These are phyloP conservation scores for Elongisporangium undulatum DNA, from an alignment of 352 stramenopile genomes.

Conservation along the genomic window DNA sequence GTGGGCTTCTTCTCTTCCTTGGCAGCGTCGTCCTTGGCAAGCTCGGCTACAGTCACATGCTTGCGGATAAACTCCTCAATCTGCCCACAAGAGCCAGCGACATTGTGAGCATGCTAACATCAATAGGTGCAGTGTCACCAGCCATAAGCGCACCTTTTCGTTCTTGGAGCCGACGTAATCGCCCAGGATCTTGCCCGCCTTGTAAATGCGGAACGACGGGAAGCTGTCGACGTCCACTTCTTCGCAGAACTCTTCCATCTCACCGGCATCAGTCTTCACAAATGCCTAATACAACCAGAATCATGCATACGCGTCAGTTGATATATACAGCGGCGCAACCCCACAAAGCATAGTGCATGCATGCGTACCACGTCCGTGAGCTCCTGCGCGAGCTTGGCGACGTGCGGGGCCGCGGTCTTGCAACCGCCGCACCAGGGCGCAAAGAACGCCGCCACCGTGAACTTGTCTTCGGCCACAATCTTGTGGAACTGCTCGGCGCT, in stretches of 20 bases:
- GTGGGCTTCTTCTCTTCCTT: constrained; percentile 1
- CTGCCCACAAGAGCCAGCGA: background rate
- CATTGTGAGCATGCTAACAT: background rate
- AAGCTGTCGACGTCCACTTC: constrained; percentile 79
- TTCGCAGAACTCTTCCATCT: constrained; percentile 73
- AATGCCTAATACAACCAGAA: constrained; percentile 25
- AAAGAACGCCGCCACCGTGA: constrained; percentile 59
- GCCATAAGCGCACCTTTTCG: constrained; percentile 37
- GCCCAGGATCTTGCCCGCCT: constrained; percentile 49
- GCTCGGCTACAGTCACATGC: constrained; percentile 11
- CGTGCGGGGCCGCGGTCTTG: constrained; percentile 63
- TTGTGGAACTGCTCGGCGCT: constrained; percentile 44
- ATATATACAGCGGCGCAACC: background rate
- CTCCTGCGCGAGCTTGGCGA: constrained; percentile 58
- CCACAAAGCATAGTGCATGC: background rate
- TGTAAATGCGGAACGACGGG: constrained; percentile 77
- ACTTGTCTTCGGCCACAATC: constrained; percentile 37
- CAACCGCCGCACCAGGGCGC: constrained; percentile 75
- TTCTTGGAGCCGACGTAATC: constrained; percentile 79
- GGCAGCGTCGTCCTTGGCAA: background rate
- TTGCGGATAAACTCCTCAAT: constrained; percentile 68
- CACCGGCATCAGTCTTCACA: constrained; percentile 63
- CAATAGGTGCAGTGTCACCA: background rate
- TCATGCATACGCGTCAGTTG: background rate
- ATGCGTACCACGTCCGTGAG: constrained; percentile 33